Conservation (phyloP, 169 alveolate genomes). For the Plasmodium coatneyi region DNA sequence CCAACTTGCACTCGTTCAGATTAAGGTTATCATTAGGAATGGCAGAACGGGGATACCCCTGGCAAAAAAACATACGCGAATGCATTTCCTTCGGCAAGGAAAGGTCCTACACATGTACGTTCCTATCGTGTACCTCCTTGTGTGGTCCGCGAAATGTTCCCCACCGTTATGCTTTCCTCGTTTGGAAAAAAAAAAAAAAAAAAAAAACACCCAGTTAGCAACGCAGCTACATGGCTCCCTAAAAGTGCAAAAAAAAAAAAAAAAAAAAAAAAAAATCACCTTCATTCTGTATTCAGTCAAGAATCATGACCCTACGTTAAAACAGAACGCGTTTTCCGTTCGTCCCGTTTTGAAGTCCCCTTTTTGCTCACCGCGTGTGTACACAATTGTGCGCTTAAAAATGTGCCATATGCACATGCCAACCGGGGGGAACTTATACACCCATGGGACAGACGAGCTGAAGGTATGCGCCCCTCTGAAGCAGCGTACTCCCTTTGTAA, state of each 20-base stretch:
- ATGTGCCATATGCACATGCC: not conserved
- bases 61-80: not conserved
- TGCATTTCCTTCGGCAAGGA: not conserved
- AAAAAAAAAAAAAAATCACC: not conserved
- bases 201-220: slow-evolving; percentile 9
- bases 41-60: not conserved
- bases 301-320: not conserved
- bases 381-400: not conserved
- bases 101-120: not conserved
- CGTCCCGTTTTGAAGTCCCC: not conserved
- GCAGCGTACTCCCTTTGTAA: not conserved
- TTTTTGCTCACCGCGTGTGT: not conserved
- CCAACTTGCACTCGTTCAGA: not conserved
- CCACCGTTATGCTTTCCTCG: not conserved
- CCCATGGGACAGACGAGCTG: not conserved
- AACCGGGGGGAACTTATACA: not conserved
- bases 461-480: not conserved
- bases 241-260: not conserved
- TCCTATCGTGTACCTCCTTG: not conserved
- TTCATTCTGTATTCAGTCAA: not conserved
- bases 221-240: not conserved
- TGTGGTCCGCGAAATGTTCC: not conserved
- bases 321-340: not conserved
- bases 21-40: not conserved
- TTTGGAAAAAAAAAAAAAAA: not conserved